phyloP scores from a whole-genome alignment of 306 rosid genomes.

The Comarum palustre region DNA sequence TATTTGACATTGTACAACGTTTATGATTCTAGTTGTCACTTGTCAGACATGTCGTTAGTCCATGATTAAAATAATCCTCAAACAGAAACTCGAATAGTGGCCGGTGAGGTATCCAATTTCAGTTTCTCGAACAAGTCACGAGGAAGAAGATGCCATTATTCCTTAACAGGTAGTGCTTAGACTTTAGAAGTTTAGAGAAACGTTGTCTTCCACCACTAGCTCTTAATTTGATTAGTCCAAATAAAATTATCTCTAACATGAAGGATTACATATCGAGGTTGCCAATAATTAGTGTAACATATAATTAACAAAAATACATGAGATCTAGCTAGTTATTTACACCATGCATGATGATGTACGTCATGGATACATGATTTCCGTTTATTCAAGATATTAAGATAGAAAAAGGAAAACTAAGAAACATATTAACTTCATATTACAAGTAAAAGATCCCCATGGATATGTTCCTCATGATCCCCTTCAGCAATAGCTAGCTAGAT shows the following conservation, averaged over 20 bases:
- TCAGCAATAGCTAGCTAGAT: not conserved
- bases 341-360: not conserved
- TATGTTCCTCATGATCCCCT: slow-evolving; percentile 1
- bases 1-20: not conserved
- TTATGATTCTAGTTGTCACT: not conserved
- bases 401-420: not conserved
- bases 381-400: not conserved
- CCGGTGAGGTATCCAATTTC: slow-evolving; percentile 3
- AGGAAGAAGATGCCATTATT: slow-evolving; percentile 9
- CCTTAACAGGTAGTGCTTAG: not conserved
- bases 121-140: not conserved
- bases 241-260: not conserved
- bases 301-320: not conserved
- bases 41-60: not conserved
- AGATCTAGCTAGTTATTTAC: not conserved
- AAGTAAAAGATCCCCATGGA: not conserved
- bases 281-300: not conserved
- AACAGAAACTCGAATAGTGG: slow-evolving; percentile 5
- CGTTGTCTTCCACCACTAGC: not conserved
- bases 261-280: not conserved
- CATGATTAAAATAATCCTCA: not conserved
- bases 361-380: not conserved
- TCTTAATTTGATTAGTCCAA: not conserved
- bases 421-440: not conserved
- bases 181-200: not conserved